A percentile compares a stretch with the other conserved stretches of the same genome.
phyloP scores from a whole-genome alignment of 1,284 basidiomycete genomes.

The Ganoderma leucocontextum region DNA sequence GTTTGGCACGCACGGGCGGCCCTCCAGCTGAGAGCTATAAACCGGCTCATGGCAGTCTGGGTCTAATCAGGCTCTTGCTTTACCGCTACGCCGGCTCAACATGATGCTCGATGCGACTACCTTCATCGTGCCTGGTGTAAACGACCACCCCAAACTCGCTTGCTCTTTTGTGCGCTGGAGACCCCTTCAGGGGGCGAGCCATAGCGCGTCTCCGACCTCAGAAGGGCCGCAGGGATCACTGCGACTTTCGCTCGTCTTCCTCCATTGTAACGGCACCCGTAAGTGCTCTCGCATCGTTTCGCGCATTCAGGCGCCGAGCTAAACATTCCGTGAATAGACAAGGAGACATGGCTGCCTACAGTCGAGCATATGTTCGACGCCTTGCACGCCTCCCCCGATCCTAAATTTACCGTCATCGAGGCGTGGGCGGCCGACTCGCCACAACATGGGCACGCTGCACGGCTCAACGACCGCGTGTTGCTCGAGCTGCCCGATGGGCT shows the following conservation, averaged over 20 bases:
- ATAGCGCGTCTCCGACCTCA: neutral
- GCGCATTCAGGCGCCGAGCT: neutral
- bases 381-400: neutral
- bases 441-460: conserved; percentile 18
- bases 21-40: neutral
- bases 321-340: neutral
- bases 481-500: conserved; percentile 1
- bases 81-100: neutral
- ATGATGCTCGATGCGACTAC: neutral
- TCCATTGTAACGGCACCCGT: conserved; percentile 3
- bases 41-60: neutral
- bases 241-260: neutral
- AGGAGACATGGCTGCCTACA: neutral
- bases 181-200: neutral
- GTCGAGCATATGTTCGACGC: neutral
- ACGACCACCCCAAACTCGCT: neutral
- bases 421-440: conserved; percentile 23
- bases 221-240: neutral
- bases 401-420: conserved; percentile 14
- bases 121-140: neutral
- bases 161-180: conserved; percentile 5
- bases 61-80: neutral
- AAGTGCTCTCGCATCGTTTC: neutral
- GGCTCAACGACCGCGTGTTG: conserved; percentile 9
- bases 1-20: neutral